Base-by-base conservation (phyloP, 768 basidiomycete species). In the Macrolepiota dolichaula region DNA sequence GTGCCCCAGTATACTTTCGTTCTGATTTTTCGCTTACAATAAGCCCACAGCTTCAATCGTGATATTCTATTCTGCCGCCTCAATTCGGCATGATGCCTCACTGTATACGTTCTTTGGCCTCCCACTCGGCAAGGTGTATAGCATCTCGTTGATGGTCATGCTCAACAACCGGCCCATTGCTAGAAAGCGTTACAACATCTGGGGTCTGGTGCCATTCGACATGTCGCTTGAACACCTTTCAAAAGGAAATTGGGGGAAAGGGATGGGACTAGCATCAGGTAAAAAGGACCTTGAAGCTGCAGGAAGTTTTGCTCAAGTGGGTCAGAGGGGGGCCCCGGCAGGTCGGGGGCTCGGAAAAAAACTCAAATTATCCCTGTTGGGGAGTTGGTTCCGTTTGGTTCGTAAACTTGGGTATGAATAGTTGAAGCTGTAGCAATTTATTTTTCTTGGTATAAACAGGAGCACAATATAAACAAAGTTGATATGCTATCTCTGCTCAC, bases 91-190 rank as follows among this genome's bases (percentile, higher is more conserved):
- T 35, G 29, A 49, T 13, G n/a, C 32, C 17, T 5, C 55, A 17
- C 44, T 57, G 11, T 57, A 47, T 3, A 47, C 35, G 42, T 29
- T 57, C 29, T 29, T 44, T n/a, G 55, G 55, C 19, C 29, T 57
- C 13, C 19, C 46, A 0, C 46, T 57, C 19, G 55, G 55, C 27
- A 57, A 57, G 22, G 9, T 57, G 32, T 47, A 57, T 7, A 57
- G 55, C 19, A 36, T 32, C 19, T 57, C 55, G n/a, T 35, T 57
- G 55, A 57, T 57, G 55, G 55, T 37, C 10, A 57, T 57, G 55
- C n/a, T 57, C n/a, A 57, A 57, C 12, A 24, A 24, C 44, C 55
- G 55, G 11, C 44, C 47, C 46, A 57, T 44, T 29, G 29, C 47
- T 29, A 32, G 49, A 27, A 19, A 40, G 11, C 17, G 42, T 10